Evolutionary conservation across 2,329 filamentous ascomycete species (phyloP), one percentile per base, ranked within the genome.

Genomic region (Blastomyces parvus): DNA sequence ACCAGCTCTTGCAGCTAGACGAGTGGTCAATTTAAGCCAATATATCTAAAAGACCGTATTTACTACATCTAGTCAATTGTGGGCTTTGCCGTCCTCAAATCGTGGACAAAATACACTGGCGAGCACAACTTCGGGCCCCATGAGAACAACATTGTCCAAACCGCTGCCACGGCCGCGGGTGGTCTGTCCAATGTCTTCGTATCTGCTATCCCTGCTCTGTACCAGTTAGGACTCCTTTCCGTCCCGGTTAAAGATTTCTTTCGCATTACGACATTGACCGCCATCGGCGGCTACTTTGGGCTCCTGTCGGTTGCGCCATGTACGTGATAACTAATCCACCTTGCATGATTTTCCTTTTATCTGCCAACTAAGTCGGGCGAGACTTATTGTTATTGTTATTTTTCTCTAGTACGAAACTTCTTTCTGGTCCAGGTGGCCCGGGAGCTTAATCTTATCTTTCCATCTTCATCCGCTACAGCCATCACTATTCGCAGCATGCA

Each of bases 401-500:
- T 1, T 11, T 30, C 40, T 48, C 30, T 60, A 76, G 72, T 86
- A 25, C 83, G 86, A 64, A 86, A 86, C 70, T 88, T 88, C 77
- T 88, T 87, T 77, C 82, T 88, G 72, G 83, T 88, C 71, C 63
- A 64, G 46, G 63, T 64, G 42, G 63, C 63, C 3, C 61, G 46
- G 46, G 83, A 86, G 73, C 74, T 86, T 40, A 81, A 80, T 63
- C 77, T 86, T 55, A 79, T 86, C 63, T 86, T 86, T 73, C 84
- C 84, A 1, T 82, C 83, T 0, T 75, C 83, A 0, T 84, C 83
- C 33, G 84, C 84, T 1, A 85, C 84, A 0, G 84, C 83, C 33
- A 79, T 86, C 74, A 84, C 83, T 1, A 86, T 87, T 63, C 80
- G 83, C 8, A 82, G 79, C n/a, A 86, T 86, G 83, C 84, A 86